Percentiles rank a stretch among this genome's conserved stretches.
These are phyloP conservation scores for Xanthoconium separans DNA, from an alignment of 1,284 basidiomycete species.

Conservation along the genomic window DNA sequence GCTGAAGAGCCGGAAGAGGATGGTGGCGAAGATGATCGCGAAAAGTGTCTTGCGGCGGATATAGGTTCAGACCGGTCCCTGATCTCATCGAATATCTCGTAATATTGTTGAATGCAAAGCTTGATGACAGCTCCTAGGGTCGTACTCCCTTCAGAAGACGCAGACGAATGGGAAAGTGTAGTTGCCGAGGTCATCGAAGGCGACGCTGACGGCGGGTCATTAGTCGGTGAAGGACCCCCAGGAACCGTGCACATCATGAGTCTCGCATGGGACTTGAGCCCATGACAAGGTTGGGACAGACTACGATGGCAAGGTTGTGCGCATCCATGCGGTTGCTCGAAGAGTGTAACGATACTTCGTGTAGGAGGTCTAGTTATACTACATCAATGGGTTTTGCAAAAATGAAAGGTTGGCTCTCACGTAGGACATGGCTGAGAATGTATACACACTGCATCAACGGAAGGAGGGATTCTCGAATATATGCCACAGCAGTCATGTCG, in stretches of 20 bases:
- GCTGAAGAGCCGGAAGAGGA: constrained; percentile 32
- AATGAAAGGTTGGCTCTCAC: constrained; percentile 44
- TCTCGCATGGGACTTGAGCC: constrained; percentile 66
- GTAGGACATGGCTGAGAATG: constrained; percentile 69
- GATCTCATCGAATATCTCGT: constrained; percentile 81
- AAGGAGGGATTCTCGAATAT: constrained; percentile 66
- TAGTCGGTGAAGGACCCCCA: constrained; percentile 36
- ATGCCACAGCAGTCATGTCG: constrained; percentile 57
- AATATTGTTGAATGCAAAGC: constrained; percentile 78
- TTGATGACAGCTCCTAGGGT: constrained; percentile 74
- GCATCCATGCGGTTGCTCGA: constrained; percentile 78
- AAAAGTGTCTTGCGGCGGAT: constrained; percentile 26
- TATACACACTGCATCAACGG: constrained; percentile 69
- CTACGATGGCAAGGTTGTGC: constrained; percentile 75
- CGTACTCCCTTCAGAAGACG: constrained; percentile 44
- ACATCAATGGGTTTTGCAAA: constrained; percentile 12
- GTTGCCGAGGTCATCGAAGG: constrained; percentile 25
- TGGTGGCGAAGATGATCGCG: constrained; percentile 28
- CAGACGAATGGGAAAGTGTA: constrained; percentile 24
- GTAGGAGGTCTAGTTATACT: constrained; percentile 59
- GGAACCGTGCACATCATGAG: constrained; percentile 68
- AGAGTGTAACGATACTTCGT: constrained; percentile 70
- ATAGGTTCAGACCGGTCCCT: constrained; percentile 64
- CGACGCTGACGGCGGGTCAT: constrained; percentile 11
- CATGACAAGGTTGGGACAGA: constrained; percentile 76